A percentile compares a stretch with the other conserved stretches of the same genome.
phyloP scores from a whole-genome alignment of 2,329 filamentous ascomycete species.

The Apiospora arundinis region DNA sequence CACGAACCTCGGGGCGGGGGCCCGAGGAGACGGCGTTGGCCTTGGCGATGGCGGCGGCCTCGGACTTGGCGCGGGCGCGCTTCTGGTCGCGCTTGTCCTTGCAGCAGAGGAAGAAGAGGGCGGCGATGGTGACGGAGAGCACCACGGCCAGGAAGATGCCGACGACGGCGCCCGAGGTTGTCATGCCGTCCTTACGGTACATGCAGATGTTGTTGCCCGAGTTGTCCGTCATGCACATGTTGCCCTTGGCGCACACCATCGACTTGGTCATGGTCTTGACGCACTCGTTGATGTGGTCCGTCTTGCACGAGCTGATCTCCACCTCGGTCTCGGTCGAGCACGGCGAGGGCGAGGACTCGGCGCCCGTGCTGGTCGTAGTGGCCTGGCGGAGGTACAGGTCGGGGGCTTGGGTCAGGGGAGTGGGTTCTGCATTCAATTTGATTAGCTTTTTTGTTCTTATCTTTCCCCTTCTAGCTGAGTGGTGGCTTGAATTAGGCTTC shows the following conservation, averaged over 20 bases:
- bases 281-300: slow-evolving; percentile 49
- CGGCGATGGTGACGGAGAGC: slow-evolving; percentile 44
- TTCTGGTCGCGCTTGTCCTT: slow-evolving; percentile 54
- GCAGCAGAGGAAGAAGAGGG: slow-evolving; percentile 59
- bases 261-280: slow-evolving; percentile 42
- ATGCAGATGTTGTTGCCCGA: slow-evolving; percentile 52
- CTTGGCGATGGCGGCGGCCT: slow-evolving; percentile 57
- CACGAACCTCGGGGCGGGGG: slow-evolving; percentile 17
- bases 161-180: slow-evolving; percentile 52
- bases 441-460: not conserved
- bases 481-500: not conserved
- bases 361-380: slow-evolving; percentile 23
- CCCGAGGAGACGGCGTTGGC: slow-evolving; percentile 34
- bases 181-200: slow-evolving; percentile 45
- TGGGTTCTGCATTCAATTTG: not conserved
- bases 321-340: slow-evolving; percentile 42
- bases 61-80: slow-evolving; percentile 50
- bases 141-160: slow-evolving; percentile 53
- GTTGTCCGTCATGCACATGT: slow-evolving; percentile 52
- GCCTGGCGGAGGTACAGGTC: slow-evolving; percentile 20
- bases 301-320: slow-evolving; percentile 47
- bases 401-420: not conserved
- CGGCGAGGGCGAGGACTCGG: slow-evolving; percentile 22
- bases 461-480: not conserved
- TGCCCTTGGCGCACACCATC: slow-evolving; percentile 49